phyloP scores from a whole-genome alignment of 1,139 yeast genomes.

The Yamadazyma triangularis region DNA sequence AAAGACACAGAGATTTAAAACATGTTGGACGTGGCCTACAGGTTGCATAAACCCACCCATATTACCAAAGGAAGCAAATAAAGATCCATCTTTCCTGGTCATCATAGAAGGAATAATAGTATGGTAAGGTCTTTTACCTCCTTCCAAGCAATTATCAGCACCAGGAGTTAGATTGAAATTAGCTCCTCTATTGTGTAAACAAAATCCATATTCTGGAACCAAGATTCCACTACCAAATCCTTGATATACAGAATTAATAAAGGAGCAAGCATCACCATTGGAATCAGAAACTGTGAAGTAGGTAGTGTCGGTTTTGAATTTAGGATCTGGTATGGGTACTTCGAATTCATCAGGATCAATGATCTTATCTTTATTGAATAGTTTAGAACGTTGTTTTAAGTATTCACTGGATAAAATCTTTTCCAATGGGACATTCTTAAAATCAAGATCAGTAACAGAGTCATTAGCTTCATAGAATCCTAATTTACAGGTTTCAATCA shows the following conservation, averaged over 20 bases:
- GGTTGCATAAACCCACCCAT: constrained; percentile 93
- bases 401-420: constrained; percentile 38
- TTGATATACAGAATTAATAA: constrained; percentile 70
- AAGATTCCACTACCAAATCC: constrained; percentile 72
- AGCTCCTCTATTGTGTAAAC: constrained; percentile 72
- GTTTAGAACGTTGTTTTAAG: constrained; percentile 45
- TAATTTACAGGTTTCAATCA: constrained; percentile 67
- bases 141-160: constrained; percentile 58
- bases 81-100: constrained; percentile 28
- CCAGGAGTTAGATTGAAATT: constrained; percentile 63
- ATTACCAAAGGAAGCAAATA: constrained; percentile 73
- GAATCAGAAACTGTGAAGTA: constrained; percentile 67
- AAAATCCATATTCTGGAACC: constrained; percentile 65
- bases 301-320: constrained; percentile 70
- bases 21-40: constrained; percentile 79
- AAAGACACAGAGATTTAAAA: constrained; percentile 59
- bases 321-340: constrained; percentile 59
- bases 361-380: constrained; percentile 37
- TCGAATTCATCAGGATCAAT: constrained; percentile 40
- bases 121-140: constrained; percentile 75
- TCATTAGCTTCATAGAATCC: constrained; percentile 78
- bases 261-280: constrained; percentile 79
- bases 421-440: constrained; percentile 34
- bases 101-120: constrained; percentile 84
- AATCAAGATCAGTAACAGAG: constrained; percentile 59